These are phyloP conservation scores for Leucaena leucocephala DNA, from an alignment of 306 rosid genomes.

Conservation along the genomic window DNA sequence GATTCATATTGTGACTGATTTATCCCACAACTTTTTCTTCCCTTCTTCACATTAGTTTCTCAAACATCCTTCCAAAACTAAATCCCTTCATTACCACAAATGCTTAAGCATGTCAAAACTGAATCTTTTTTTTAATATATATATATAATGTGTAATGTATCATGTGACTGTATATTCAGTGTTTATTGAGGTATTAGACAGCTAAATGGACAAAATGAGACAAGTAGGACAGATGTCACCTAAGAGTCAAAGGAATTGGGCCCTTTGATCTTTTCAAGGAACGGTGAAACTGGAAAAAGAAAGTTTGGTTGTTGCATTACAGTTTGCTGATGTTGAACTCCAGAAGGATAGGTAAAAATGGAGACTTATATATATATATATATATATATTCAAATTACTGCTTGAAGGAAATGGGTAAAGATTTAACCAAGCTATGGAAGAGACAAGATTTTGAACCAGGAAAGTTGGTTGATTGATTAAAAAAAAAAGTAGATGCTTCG, in stretches of 20 bases:
- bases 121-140: not conserved
- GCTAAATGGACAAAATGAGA: constrained; percentile 25
- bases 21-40: not conserved
- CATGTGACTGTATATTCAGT: not conserved
- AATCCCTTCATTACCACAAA: not conserved
- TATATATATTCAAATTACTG: not conserved
- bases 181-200: not conserved
- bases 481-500: not conserved
- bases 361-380: not conserved
- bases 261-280: constrained; percentile 52
- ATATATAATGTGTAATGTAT: not conserved
- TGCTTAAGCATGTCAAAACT: not conserved
- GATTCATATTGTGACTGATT: constrained; percentile 1
- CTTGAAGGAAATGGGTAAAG: constrained; percentile 28
- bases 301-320: constrained; percentile 26
- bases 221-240: constrained; percentile 37
- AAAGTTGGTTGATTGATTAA: constrained; percentile 28
- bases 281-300: constrained; percentile 38
- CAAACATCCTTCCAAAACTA: not conserved
- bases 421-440: constrained; percentile 6
- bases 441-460: constrained; percentile 33
- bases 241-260: constrained; percentile 48
- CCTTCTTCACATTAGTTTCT: not conserved
- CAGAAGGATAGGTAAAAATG: constrained; percentile 36
- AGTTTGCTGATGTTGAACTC: constrained; percentile 37